These are phyloP conservation scores for Rostrohypoxylon terebratum DNA, from an alignment of 495 filamentous ascomycete genomes.

Conservation along the genomic window DNA sequence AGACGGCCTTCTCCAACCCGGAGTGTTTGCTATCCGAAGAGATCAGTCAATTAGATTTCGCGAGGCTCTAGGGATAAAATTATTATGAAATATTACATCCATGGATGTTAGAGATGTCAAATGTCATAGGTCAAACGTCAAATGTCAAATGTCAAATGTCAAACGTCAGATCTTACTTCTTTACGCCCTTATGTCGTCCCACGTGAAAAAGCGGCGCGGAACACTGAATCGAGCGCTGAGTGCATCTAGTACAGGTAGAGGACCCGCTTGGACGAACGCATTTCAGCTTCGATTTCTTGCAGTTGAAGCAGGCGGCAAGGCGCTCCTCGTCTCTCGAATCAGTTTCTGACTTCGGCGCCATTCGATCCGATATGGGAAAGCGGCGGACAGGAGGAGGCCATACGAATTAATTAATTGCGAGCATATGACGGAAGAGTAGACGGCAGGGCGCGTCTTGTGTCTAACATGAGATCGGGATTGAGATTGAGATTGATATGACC, in stretches of 20 bases:
- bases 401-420: conserved; percentile 30
- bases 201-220: conserved; percentile 75
- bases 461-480: neutral
- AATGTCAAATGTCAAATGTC: neutral
- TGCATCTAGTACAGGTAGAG: conserved; percentile 71
- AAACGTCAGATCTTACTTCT: conserved; percentile 66
- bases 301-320: conserved; percentile 73
- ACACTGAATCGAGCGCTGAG: conserved; percentile 67
- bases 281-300: conserved; percentile 75
- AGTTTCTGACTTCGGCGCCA: conserved; percentile 44
- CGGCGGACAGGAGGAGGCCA: conserved; percentile 40
- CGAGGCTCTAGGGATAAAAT: conserved; percentile 19
- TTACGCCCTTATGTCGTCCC: conserved; percentile 78
- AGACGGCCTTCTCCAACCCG: conserved; percentile 77
- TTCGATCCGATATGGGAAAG: conserved; percentile 45
- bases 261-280: conserved; percentile 64
- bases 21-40: conserved; percentile 69
- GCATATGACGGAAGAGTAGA: conserved; percentile 21
- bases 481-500: neutral
- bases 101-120: neutral
- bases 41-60: conserved; percentile 24
- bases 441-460: conserved; percentile 1
- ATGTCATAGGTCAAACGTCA: neutral
- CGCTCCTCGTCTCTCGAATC: conserved; percentile 50
- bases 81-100: neutral